phyloP scores from a whole-genome alignment of 2,329 filamentous ascomycete genomes.

The Hypoxylon sp. region DNA sequence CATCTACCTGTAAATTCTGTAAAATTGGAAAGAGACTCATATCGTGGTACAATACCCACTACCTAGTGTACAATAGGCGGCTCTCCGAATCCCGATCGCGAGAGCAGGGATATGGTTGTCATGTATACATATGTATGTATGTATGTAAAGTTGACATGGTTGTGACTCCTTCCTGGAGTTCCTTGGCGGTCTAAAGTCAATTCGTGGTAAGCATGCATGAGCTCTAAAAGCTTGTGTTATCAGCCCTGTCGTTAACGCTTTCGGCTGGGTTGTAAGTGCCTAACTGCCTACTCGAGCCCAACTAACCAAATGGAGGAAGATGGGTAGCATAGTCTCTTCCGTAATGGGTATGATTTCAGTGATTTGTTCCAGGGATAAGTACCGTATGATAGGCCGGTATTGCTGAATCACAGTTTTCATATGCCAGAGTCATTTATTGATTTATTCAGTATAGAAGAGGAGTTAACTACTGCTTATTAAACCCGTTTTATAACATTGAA shows the following conservation, averaged over 20 bases:
- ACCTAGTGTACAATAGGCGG: background rate
- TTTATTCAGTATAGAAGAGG: background rate
- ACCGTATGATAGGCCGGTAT: background rate
- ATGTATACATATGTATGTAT: background rate
- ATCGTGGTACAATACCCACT: background rate
- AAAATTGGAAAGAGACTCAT: background rate
- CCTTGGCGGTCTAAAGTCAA: conserved; percentile 31
- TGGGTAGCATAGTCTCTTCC: conserved; percentile 1
- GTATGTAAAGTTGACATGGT: conserved; percentile 5
- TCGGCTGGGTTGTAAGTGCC: background rate
- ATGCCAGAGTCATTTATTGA: background rate
- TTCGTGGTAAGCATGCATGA: conserved; percentile 1
- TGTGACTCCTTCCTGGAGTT: conserved; percentile 8
- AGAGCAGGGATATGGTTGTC: background rate
- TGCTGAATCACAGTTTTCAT: background rate
- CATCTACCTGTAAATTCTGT: background rate
- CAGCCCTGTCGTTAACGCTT: conserved; percentile 27
- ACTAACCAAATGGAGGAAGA: conserved; percentile 3
- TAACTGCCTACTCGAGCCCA: background rate
- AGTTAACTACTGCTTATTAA: background rate
- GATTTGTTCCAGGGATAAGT: background rate
- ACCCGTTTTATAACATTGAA: background rate
- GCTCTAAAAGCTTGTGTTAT: conserved; percentile 29
- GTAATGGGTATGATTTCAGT: conserved; percentile 15
- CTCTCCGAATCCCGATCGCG: background rate